Base-by-base conservation (phyloP, 2,329 filamentous ascomycete genomes). In the Colletotrichum gloeosporioides region DNA sequence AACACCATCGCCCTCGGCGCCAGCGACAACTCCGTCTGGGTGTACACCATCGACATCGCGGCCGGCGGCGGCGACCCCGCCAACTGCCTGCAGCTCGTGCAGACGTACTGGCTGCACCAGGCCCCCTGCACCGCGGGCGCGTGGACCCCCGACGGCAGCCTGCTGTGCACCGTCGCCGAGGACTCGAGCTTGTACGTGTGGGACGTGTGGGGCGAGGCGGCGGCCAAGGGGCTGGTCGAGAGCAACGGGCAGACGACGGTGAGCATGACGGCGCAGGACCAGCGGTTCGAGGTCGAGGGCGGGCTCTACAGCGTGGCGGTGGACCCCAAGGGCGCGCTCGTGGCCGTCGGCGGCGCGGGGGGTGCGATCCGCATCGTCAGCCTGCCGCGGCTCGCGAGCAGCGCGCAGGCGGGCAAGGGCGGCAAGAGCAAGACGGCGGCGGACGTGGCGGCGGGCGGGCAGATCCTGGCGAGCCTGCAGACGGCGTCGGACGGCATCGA, bases 81-180 rank as follows among this genome's bases (percentile, higher is more conserved):
- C 4, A 67, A 77, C 71, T 67, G 63, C 25, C 89, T 99, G 69
- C 93, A 93, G 80, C 97, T 99, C 82, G 90, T 98, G 7, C 95
- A 98, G 87, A 94, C 94, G 31, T 98, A 97, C 87, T 98, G 98
- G 89, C 90, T 98, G 31, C 97, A 99, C 87, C 96, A 95, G 4
- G 94, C 87, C 22, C 87, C 95, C 32, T 98, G 95, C 86, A 99
- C 97, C 2, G 96, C 96, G 9, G 97, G 97, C 75, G 90, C 94
- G 3, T 99, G 97, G 96, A 95, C 95, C 0, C 91, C 95, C 6
- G 96, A 98, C 83, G 97, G 97, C 68, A 92, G 92, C 34, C 88
- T 99, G 18, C 90, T 99, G 3, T 95, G 95, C 8, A 98, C 96
- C 0, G 95, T 99, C 6, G 93, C 93, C 59, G 96, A 99, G 83